Conservation (phyloP, 2,329 filamentous ascomycete genomes). For the Aspergillus fischeri region DNA sequence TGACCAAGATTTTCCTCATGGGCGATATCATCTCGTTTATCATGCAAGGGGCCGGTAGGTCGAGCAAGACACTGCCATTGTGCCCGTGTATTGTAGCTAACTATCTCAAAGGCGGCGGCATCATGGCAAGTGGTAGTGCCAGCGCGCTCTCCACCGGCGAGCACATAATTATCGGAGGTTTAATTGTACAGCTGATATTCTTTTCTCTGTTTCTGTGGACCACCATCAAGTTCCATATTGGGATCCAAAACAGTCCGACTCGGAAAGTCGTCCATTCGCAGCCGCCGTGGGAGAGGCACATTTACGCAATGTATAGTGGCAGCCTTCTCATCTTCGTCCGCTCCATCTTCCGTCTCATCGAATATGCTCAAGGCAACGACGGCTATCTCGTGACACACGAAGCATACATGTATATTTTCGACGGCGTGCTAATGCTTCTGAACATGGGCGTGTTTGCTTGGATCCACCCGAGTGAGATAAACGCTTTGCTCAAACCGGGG, state of each 20-base stretch:
- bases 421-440: constrained; percentile 13
- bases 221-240: background rate
- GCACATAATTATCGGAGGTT: background rate
- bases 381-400: constrained; percentile 21
- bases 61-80: background rate
- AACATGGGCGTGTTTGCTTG: constrained; percentile 4
- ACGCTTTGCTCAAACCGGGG: background rate
- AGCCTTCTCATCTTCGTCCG: constrained; percentile 19
- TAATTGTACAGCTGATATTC: background rate
- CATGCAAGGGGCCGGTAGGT: background rate
- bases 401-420: constrained; percentile 20
- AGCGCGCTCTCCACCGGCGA: background rate
- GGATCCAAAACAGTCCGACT: background rate
- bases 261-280: background rate
- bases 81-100: background rate
- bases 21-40: background rate
- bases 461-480: constrained; percentile 4
- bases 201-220: background rate
- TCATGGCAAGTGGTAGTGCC: background rate
- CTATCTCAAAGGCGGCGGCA: background rate
- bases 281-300: constrained; percentile 5
- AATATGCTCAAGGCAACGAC: constrained; percentile 18
- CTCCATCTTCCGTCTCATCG: constrained; percentile 18
- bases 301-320: constrained; percentile 8
- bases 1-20: background rate